Evolutionary conservation across 331 rosid genomes (phyloP), one percentile per base, ranked within the genome.

Genomic region (Acacia pycnantha): DNA sequence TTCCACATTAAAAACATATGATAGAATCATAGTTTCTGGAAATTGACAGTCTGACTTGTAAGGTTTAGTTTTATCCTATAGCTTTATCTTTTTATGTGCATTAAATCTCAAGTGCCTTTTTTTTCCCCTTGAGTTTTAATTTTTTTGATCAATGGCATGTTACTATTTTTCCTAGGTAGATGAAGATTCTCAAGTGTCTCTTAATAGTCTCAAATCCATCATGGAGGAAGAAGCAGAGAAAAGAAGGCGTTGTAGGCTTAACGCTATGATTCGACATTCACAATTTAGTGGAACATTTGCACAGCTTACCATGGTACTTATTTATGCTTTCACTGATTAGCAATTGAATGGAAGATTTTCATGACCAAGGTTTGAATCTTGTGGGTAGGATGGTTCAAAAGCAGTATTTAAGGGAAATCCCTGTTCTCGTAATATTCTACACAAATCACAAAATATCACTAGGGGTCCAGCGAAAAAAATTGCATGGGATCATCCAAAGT

Each of bases 211-310:
- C 81, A 89, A 90, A 87, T 89, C 90, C 70, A 84, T 93, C 31
- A 88, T 92, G 88, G 93, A 95, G 81, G 92, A 90, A 82, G 96
- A 93, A 89, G 88, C 41, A 29, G 91, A 90, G 86, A 93, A 83
- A 83, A 91, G 77, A 77, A 84, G 78, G 80, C 87, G 78, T 48
- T 81, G 71, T 66, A 90, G 94, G 84, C 64, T 77, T 67, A 80
- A 48, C 74, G 89, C 87, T 80, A 64, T 87, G 59, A 81, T 73
- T 82, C 92, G 93, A 46, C 93, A 90, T 85, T 88, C 98, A 1
- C 93, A 93, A 82, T 95, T 93, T 82, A 88, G 91, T 70, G 98
- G 94, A 84, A 95, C 98, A 77, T 95, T 95, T 88, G 75, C 97
- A 35, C 86, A 89, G 82, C 84, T 88, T 81, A 89, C 91, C 66